Evolutionary conservation across 2,329 filamentous ascomycete genomes (phyloP), one percentile per base, ranked within the genome.

Genomic region (Paecilomyces niveus): DNA sequence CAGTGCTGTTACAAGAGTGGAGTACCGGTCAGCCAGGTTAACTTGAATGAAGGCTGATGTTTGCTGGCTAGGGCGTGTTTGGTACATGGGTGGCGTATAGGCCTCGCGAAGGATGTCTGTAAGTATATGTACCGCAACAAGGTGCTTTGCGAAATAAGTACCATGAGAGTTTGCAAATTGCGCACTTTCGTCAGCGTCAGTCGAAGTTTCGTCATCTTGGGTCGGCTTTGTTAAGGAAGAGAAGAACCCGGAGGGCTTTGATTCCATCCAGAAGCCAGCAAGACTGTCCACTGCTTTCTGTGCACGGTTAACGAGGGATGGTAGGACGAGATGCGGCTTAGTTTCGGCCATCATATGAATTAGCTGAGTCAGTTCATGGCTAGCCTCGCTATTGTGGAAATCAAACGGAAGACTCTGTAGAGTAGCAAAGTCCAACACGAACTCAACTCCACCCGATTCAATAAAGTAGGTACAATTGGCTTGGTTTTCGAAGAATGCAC

Each of bases 21-120:
- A 80, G 70, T 96, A 96, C 70, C 90, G 87, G 71, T 97, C 93
- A 32, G 87, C 90, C 22, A 96, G 82, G 68, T 96, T 96, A 65
- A 95, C 83, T 26, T 85, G 83, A 57, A 84, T 85, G 67, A 97
- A 89, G 10, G 88, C 83, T 31, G 85, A 83, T 9, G 78, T 78
- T 55, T 84, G 81, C 32, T 82, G 77, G 33, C 75, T 79, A 26
- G 86, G 83, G 58, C 90, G 83, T 57, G 84, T 83, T 58, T 85
- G 85, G 68, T 84, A 86, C 54, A 85, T 76, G 22, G 83, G 82
- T 56, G 78, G 76, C 53, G 86, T 85, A 70, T 90, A 96, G 59
- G 89, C 87, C 58, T 89, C 83, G 33, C 86, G 87, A 33, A 95
- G 80, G 22, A 90, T 85, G 64, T 87, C 87, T 45, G 92, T 85